phyloP scores from a whole-genome alignment of 2,329 filamentous ascomycete species.

The Neofusicoccum parvum region DNA sequence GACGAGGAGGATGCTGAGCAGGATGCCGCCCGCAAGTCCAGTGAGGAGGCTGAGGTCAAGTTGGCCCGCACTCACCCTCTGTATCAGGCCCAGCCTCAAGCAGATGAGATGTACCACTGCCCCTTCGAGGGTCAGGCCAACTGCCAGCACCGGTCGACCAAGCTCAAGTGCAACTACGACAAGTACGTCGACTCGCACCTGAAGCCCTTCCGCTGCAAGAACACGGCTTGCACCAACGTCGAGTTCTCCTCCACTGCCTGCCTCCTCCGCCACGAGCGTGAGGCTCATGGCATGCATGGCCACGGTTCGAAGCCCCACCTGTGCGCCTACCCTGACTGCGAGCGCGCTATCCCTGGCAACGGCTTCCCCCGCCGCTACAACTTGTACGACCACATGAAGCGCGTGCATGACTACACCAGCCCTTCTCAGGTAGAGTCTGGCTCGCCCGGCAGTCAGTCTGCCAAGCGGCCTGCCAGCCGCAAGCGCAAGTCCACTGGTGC shows the following conservation, averaged over 20 bases:
- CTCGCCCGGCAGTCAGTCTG: constrained; percentile 32
- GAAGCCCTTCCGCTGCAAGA: constrained; percentile 95
- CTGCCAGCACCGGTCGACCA: constrained; percentile 90
- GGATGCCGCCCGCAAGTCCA: constrained; percentile 18
- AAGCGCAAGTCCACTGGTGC: constrained; percentile 37
- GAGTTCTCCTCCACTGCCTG: constrained; percentile 95
- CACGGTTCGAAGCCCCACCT: constrained; percentile 91
- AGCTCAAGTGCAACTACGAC: constrained; percentile 99
- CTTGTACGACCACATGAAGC: constrained; percentile 93
- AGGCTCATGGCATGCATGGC: constrained; percentile 93
- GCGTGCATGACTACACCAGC: constrained; percentile 70
- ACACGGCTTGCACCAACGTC: constrained; percentile 77
- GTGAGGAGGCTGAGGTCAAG: constrained; percentile 42
- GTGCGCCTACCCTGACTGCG: constrained; percentile 85
- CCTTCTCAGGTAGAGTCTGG: constrained; percentile 32
- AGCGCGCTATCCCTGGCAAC: constrained; percentile 77
- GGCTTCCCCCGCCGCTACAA: constrained; percentile 97
- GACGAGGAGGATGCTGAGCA: constrained; percentile 28
- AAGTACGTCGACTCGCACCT: constrained; percentile 97
- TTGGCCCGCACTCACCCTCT: constrained; percentile 60
- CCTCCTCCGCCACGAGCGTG: constrained; percentile 89
- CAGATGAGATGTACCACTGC: constrained; percentile 90
- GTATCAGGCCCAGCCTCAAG: constrained; percentile 66
- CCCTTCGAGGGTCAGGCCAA: constrained; percentile 73
- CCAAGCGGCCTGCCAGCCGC: constrained; percentile 33